Percentiles rank a stretch among this genome's conserved stretches.
Evolutionary conservation across 352 stramenopile genomes (phyloP).

Genomic region (Phytophthora colocasiae): DNA sequence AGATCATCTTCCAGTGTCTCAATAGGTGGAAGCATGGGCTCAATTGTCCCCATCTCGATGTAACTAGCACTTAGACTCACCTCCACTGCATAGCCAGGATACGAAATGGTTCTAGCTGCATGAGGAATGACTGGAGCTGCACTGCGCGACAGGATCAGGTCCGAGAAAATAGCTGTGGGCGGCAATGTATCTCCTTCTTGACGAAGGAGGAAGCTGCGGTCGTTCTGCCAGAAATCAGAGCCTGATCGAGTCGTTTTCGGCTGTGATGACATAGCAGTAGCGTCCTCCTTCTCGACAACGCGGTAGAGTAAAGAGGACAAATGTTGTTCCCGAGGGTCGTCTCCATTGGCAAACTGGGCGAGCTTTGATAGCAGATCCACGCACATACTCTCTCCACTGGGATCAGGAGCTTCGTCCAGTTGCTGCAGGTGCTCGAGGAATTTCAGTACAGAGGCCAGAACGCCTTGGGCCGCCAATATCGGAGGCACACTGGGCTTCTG

Average conservation of each 20-base stretch:
- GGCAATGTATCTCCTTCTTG: conserved; percentile 30
- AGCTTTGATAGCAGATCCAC: conserved; percentile 69
- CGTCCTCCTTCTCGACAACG: conserved; percentile 66
- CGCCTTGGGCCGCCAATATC: conserved; percentile 60
- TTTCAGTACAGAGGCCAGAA: conserved; percentile 63
- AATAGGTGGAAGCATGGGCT: conserved; percentile 50
- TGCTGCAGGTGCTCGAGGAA: conserved; percentile 48
- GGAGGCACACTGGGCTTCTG: conserved; percentile 53
- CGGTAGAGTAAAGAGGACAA: conserved; percentile 66
- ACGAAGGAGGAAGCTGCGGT: conserved; percentile 63
- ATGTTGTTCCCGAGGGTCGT: conserved; percentile 59
- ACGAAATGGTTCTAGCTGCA: conserved; percentile 46
- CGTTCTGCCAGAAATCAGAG: conserved; percentile 51
- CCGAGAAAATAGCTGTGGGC: conserved; percentile 39
- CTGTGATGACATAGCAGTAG: not conserved
- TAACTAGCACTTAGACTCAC: conserved; percentile 58
- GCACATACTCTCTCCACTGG: conserved; percentile 67
- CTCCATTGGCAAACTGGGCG: conserved; percentile 60
- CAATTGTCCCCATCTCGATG: conserved; percentile 67
- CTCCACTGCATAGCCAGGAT: conserved; percentile 56
- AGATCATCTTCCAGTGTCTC: conserved; percentile 19
- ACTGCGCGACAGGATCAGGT: conserved; percentile 30
- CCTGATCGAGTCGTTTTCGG: not conserved
- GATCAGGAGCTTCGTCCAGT: conserved; percentile 20
- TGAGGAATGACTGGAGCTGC: conserved; percentile 38